A percentile compares a stretch with the other conserved stretches of the same genome.
phyloP scores from a whole-genome alignment of 768 basidiomycete species.

The Amanita thiersii region DNA sequence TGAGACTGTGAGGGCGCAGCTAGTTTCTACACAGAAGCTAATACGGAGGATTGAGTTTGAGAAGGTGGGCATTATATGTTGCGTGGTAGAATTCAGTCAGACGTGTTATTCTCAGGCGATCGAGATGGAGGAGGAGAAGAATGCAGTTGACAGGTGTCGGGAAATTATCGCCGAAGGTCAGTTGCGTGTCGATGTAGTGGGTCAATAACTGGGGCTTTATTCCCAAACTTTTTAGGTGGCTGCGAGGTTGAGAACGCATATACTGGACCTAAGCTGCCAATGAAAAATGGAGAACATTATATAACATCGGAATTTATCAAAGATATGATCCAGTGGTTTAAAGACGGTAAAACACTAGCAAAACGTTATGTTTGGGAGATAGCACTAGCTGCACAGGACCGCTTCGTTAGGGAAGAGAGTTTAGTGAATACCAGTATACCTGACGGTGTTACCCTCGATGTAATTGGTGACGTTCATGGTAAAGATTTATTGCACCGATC shows the following conservation, averaged over 20 bases:
- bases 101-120: slow-evolving; percentile 55
- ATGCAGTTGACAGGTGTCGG: slow-evolving; percentile 61
- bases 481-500: slow-evolving; percentile 14
- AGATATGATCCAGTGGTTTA: slow-evolving; percentile 88
- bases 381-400: slow-evolving; percentile 73
- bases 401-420: slow-evolving; percentile 71
- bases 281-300: slow-evolving; percentile 57
- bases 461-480: slow-evolving; percentile 97
- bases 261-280: slow-evolving; percentile 61
- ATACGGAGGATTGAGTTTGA: slow-evolving; percentile 88
- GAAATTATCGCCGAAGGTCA: slow-evolving; percentile 76
- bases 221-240: slow-evolving; percentile 39
- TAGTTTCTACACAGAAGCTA: slow-evolving; percentile 86
- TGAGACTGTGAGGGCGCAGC: slow-evolving; percentile 66
- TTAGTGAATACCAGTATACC: slow-evolving; percentile 69
- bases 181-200: slow-evolving; percentile 9
- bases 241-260: slow-evolving; percentile 75
- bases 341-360: slow-evolving; percentile 86
- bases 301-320: slow-evolving; percentile 76
- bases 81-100: neutral
- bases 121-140: slow-evolving; percentile 84
- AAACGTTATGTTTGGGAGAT: slow-evolving; percentile 95
- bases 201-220: neutral
- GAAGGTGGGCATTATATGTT: slow-evolving; percentile 46
- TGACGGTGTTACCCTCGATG: slow-evolving; percentile 78